Evolutionary conservation across 331 rosid genomes (phyloP), one percentile per base, ranked within the genome.

Genomic region (Arachis monticola): DNA sequence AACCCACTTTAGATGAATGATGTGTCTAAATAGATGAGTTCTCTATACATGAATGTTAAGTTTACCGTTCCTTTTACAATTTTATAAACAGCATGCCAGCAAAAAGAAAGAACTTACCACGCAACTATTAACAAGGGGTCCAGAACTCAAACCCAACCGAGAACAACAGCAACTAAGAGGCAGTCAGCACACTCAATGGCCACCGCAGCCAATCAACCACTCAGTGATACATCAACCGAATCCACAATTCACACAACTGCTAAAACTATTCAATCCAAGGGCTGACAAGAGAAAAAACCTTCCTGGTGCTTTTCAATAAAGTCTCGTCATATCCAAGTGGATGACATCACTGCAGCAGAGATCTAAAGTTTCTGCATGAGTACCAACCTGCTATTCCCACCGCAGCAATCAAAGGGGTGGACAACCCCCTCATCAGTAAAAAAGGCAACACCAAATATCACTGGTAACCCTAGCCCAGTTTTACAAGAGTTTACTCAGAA

Each of bases 371-470:
- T 22, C 27, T 51, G 13, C 8, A 47, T 2, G 57, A 51, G 57
- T 3, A 13, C 5, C 57, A 11, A 51, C 17, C 8, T 11, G 57
- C 6, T 11, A 51, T 8, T n/a, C 47, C 67, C 6, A 62, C 40
- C 11, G 38, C 40, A 38, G 74, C 74, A 73, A 64, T 40, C 52
- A 72, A n/a, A 31, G 47, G 5, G 56, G 17, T 7, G 53, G 48
- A 6, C 48, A 44, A 51, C 22, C 7, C 22, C 5, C 22, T 6
- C 40, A 2, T 5, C 40, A 35, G 4, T 35, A 35, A 35, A 35
- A 35, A 35, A 4, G 40, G 12, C 4, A 51, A 0, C 22, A 13
- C 57, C 22, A 51, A 51, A 51, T 51, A 51, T 11, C 31, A 14
- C 70, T 22, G 27, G 27, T 6, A 30, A 27, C 59, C 41, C 47